Evolutionary conservation across 2,329 filamentous ascomycete genomes (phyloP), one percentile per base, ranked within the genome.

Genomic region (Phialocephala sp.): DNA sequence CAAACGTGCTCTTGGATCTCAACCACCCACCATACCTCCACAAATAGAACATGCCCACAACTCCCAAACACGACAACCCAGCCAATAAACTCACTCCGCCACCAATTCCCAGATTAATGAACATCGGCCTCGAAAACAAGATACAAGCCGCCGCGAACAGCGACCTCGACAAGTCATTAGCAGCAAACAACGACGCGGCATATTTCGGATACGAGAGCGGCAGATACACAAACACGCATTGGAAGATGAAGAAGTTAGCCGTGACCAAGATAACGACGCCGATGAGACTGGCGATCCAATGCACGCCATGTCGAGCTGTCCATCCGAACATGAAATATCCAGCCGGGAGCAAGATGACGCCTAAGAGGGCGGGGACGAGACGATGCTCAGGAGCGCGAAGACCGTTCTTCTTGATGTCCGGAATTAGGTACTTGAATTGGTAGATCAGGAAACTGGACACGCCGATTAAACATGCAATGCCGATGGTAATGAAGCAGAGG

Each of bases 91-190:
- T 85, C 0, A 83, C 81, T 2, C 87, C 89, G 54, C 77, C 79
- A 5, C 81, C 86, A 35, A 90, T 83, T 15, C 87, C 87, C 5
- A 90, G 72, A 70, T 87, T 86, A 18, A 77, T 75, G 64, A 84
- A 90, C 62, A 90, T 79, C 6, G 88, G 87, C 56, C 83, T 80
- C 0, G 84, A 82, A 70, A 89, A 89, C 22, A 89, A 77, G 55
- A 90, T 82, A 32, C 84, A 84, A 0, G 82, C 87, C 60, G 84
- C 86, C 8, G 87, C 88, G 2, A 90, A 77, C 2, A 84, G 81
- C 22, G 81, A 83, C 39, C 85, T 79, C 75, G 84, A 83, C 73
- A 87, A 84, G 77, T 87, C 86, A 71, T 88, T 89, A 4, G 80
- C 85, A 0, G 86, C 86, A 72, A 89, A 88, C 20, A 89, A 77